These are phyloP conservation scores for Epichloe aotearoae DNA, from an alignment of 2,329 filamentous ascomycete genomes.

Conservation along the genomic window DNA sequence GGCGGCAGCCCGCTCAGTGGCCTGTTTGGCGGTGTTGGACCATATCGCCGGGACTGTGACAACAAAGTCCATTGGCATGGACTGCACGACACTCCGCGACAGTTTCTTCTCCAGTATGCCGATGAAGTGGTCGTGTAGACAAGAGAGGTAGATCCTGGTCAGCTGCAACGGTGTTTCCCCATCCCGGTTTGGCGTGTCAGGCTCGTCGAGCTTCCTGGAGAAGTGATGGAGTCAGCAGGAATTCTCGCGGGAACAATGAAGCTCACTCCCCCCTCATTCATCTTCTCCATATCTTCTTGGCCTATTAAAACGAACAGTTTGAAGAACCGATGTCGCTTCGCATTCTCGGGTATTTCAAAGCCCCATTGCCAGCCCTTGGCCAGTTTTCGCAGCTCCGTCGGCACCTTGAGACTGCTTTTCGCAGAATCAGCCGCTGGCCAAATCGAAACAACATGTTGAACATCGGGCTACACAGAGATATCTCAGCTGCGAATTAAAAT, in stretches of 20 bases:
- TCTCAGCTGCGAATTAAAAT: too few relatives aligned
- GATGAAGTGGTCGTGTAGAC: slow-evolving; percentile 34
- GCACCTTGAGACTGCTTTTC: slow-evolving; percentile 31
- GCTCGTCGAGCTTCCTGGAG: slow-evolving; percentile 23
- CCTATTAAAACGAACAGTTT: slow-evolving; percentile 27
- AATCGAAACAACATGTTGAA: slow-evolving; percentile 27
- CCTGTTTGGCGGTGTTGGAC: slow-evolving; percentile 40
- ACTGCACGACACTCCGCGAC: slow-evolving; percentile 26
- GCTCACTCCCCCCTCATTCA: not conserved
- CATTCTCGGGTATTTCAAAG: slow-evolving; percentile 30
- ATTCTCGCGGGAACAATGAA: not conserved
- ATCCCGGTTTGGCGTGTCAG: slow-evolving; percentile 16
- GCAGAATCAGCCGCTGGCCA: slow-evolving; percentile 27
- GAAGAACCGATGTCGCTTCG: slow-evolving; percentile 29
- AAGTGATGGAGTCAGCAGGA: too few relatives aligned
- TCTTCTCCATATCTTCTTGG: not conserved
- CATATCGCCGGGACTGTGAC: slow-evolving; percentile 47
- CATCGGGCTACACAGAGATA: slow-evolving; percentile 18
- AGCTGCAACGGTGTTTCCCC: slow-evolving; percentile 23
- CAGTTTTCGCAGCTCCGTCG: slow-evolving; percentile 32
- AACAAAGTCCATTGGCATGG: slow-evolving; percentile 37
- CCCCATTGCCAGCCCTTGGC: slow-evolving; percentile 34
- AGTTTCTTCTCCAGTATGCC: slow-evolving; percentile 29
- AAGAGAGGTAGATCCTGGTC: slow-evolving; percentile 30
- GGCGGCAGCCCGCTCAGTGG: slow-evolving; percentile 28